Conservation (phyloP, 2,329 filamentous ascomycete genomes). For the Catunica adiposa region DNA sequence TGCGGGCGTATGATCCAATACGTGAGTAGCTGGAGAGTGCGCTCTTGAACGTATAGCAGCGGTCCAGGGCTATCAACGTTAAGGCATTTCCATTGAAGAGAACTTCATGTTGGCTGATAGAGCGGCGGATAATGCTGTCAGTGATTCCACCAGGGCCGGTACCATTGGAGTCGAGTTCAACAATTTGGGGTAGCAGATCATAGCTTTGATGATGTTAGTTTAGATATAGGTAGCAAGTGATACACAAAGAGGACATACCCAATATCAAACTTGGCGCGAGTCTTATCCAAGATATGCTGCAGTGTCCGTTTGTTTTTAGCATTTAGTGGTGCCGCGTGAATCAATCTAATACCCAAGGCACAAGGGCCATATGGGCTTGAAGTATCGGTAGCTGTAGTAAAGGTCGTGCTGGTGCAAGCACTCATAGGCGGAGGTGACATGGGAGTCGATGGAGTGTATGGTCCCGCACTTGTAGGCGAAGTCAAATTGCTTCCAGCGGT, state of each 20-base stretch:
- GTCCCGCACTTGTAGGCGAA: constrained; percentile 17
- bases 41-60: constrained; percentile 47
- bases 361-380: constrained; percentile 22
- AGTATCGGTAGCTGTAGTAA: constrained; percentile 21
- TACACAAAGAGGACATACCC: constrained; percentile 16
- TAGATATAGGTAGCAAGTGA: background rate
- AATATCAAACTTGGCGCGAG: constrained; percentile 28
- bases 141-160: constrained; percentile 26
- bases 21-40: constrained; percentile 41
- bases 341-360: constrained; percentile 33
- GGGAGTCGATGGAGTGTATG: constrained; percentile 25
- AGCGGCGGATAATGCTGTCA: constrained; percentile 36
- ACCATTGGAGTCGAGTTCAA: constrained; percentile 22
- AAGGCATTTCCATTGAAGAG: constrained; percentile 45
- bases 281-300: constrained; percentile 32
- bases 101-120: constrained; percentile 41
- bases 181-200: constrained; percentile 29
- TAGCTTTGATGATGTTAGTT: constrained; percentile 18
- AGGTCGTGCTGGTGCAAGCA: constrained; percentile 31
- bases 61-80: constrained; percentile 42
- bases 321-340: constrained; percentile 31
- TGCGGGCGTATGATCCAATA: constrained; percentile 26
- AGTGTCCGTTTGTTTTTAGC: constrained; percentile 32
- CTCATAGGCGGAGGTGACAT: constrained; percentile 30
- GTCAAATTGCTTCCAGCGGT: background rate